Base-by-base conservation (phyloP, 441 rosid species). In the Pelargonium citronellum region DNA sequence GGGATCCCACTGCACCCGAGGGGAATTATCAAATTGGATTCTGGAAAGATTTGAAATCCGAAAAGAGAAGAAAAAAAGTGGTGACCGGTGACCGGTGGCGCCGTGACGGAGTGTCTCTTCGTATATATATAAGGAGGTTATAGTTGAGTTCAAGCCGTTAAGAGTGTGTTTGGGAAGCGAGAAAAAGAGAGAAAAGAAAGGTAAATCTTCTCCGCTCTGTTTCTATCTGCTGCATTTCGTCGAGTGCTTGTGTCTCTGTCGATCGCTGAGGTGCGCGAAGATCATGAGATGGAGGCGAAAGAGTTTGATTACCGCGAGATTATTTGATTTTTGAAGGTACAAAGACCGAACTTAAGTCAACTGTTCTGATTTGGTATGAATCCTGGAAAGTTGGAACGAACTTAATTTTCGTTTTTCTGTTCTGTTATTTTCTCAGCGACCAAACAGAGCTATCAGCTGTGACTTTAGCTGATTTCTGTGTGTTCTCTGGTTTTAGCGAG, bases 11-110 rank as follows among this genome's bases (percentile, higher is more conserved):
- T 53, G 60, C 60, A 53, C 15, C 22, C 19, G 60, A 53, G 5
- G 19, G 60, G 22, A 53, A 53, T 15, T 16, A 53, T 53, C 60
- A 53, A 53, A 53, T 53, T 53, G 20, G 60, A 53, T 53, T 53
- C 60, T 53, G 60, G 60, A 15, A 5, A n/a, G 6, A 5, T 53
- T 53, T 53, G 20, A 53, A 53, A 53, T 53, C 60, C 60, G 60
- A 53, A 5, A 15, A 53, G 60, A 53, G 60, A 53, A 5, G 37
- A 30, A 53, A 4, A n/a, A 4, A 16, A 53, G 20, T 53, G 19
- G 2, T 53, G 60, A 53, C 60, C 60, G 60, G 60, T 15, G 60
- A 53, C 60, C 60, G 60, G 20, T 53, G 60, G 60, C 60, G 60
- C 60, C 20, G 60, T n/a, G 15, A 19, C 60, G 20, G 60, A 15